These are phyloP conservation scores for Amesomyces nigricolor DNA, from an alignment of 2,329 filamentous ascomycete genomes.

Conservation along the genomic window DNA sequence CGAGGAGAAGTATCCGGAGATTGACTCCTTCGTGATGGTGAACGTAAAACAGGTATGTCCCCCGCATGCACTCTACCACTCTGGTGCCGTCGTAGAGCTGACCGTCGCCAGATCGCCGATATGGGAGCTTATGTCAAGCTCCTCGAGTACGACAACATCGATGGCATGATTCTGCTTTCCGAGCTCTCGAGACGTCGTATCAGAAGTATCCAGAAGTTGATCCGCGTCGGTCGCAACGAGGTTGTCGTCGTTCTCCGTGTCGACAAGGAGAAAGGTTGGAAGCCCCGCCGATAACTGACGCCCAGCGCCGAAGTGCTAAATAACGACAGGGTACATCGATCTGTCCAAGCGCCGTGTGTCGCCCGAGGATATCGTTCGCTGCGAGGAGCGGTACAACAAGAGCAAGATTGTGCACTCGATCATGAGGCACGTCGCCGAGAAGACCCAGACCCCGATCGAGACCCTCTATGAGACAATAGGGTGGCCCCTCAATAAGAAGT, in stretches of 20 bases:
- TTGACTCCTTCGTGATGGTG: constrained; percentile 99
- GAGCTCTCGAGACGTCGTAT: constrained; percentile 98
- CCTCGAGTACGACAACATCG: constrained; percentile 99
- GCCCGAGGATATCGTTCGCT: constrained; percentile 95
- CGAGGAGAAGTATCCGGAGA: constrained; percentile 73
- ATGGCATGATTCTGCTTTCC: constrained; percentile 98
- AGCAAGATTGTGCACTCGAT: constrained; percentile 99
- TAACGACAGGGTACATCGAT: constrained; percentile 79
- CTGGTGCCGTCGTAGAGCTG: constrained; percentile 5
- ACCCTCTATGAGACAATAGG: constrained; percentile 87
- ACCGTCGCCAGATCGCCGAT: constrained; percentile 72
- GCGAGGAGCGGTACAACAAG: constrained; percentile 99
- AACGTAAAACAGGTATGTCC: constrained; percentile 87
- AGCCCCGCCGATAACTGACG: constrained; percentile 9
- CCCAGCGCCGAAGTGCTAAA: constrained; percentile 23
- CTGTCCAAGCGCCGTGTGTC: constrained; percentile 97
- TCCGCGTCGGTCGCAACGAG: constrained; percentile 95
- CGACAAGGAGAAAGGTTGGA: constrained; percentile 92
- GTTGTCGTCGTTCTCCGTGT: constrained; percentile 97
- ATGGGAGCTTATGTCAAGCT: constrained; percentile 99
- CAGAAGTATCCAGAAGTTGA: constrained; percentile 96
- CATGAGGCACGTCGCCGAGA: constrained; percentile 97
- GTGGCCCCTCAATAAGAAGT: constrained; percentile 98
- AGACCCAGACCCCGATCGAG: constrained; percentile 92
- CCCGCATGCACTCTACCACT: background rate